Percentiles rank a stretch among this genome's conserved stretches.
phyloP scores from a whole-genome alignment of 257 asterid genomes.

The Solanum infundibuliforme region DNA sequence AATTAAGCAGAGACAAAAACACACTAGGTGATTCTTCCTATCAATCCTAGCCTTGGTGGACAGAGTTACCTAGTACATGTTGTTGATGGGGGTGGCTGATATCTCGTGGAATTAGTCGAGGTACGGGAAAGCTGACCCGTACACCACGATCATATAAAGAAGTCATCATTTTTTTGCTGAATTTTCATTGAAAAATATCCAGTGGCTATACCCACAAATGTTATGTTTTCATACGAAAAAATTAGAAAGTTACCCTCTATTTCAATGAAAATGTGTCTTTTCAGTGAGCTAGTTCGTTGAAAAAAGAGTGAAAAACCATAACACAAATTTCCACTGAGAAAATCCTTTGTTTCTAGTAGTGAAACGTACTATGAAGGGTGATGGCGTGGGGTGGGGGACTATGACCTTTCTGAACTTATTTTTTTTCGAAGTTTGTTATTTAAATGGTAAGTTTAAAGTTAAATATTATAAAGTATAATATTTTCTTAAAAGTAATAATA shows the following conservation, averaged over 20 bases:
- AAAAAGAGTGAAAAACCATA: not conserved
- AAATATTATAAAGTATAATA: too few species aligned
- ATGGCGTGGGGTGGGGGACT: rapidly evolving
- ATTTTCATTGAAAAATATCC: not conserved
- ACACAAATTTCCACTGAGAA: rapidly evolving
- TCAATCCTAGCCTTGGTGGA: too few species aligned
- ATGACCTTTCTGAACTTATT: not conserved
- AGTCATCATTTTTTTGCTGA: too few species aligned
- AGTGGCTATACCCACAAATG: not conserved
- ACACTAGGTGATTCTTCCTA: too few species aligned
- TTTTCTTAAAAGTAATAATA: not conserved
- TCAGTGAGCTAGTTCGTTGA: too few species aligned
- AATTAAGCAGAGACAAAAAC: not conserved
- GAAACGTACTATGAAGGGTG: rapidly evolving
- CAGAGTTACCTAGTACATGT: too few species aligned
- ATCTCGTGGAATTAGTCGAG: too few species aligned
- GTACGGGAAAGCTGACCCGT: rapidly evolving
- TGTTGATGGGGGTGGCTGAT: not conserved
- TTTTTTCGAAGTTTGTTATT: rapidly evolving
- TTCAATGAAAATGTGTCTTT: not conserved
- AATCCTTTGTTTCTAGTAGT: not conserved
- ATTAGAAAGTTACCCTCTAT: not conserved
- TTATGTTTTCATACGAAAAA: too few species aligned
- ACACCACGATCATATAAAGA: not conserved
- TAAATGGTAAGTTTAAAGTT: too few species aligned